Base-by-base conservation (phyloP, 1,284 basidiomycete genomes). In the Ganoderma lingzhi region DNA sequence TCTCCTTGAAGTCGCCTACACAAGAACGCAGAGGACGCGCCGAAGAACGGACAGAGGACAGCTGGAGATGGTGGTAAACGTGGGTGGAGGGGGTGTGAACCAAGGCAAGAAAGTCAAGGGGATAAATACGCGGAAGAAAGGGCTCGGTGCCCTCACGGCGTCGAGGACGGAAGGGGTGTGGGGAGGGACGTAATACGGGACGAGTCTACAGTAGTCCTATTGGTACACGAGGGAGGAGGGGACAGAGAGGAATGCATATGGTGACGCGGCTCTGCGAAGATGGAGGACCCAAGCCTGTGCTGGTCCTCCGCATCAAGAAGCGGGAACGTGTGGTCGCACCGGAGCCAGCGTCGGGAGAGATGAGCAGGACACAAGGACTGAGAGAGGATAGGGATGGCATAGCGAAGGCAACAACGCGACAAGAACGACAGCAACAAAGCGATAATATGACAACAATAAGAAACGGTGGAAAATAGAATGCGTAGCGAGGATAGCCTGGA, bases 31-130 rank as follows among this genome's bases (percentile, higher is more conserved):
- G 58, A 39, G 17, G 35, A 9, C 8, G 35, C 12, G 32, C 32
- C 28, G 23, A n/a, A 19, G 32, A 28, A 42, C 12, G 51, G 12
- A 51, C n/a, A 19, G 32, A 9, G 63, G 39, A n/a, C 23, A 58
- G 51, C 15, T 14, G 10, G 19, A 62, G 37, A 28, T 53, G 48
- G 62, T 37, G 58, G 64, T 37, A 60, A 41, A 66, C 45, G 53
- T 37, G 23, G 44, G 44, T 51, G 48, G 28, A 35, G 9, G 53
- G 53, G 17, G 28, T 41, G 44, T 62, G 61, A 70, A 70, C 59
- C 70, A 71, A 73, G 62, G 56, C 53, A 63, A 65, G 67, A 63
- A 69, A 73, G 68, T 70, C 72, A 73, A 73, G 59, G 70, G 35
- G 64, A 73, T 71, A 71, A 71, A 73, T 73, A 73, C 62, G 60